Base-by-base conservation (phyloP, 2,329 filamentous ascomycete species). In the Botrytis byssoidea region DNA sequence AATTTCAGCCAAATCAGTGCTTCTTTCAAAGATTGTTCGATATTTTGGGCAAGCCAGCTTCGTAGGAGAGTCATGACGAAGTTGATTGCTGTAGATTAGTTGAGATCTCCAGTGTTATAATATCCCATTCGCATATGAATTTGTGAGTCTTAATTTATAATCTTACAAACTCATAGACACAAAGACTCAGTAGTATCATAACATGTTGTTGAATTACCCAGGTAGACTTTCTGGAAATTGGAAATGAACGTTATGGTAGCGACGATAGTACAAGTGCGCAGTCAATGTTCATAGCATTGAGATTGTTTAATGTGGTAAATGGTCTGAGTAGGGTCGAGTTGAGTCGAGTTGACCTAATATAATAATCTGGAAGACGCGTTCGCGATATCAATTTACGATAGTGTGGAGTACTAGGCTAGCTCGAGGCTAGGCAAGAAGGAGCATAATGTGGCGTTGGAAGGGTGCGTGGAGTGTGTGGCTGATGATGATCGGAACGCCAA, bases 1-100 rank as follows among this genome's bases (percentile, higher is more conserved):
- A 61, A 67, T 63, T 72, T 59, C 6, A 72, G 44, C 70, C 61
- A 66, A 55, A 20, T 12, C 35, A 72, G 25, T 55, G 60, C 70
- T 22, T 72, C 59, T 32, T n/a, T 20, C 37, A 72, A 35, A 16
- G 70, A 72, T 10, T n/a, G 35, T 42, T 57, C 61, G 20, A 72
- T 66, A 29, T 67, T 37, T 29, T 55, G 70, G 32, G 61, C 60
- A 37, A 72, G 44, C 70, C 70, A 72, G 37, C 48, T 40, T 35
- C 70, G 46, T 29, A 72, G 12, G 44, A 67, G 46, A 5, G 70
- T n/a, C 70, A 72, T 72, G 12, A 37, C 46, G 61, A 35, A 25
- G 29, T 8, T 46, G 20, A 20, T 40, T 9, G 37, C n/a, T 44
- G 12, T 22, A 29, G 25, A 10, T 61, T 63, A 35, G n/a, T 61